Conservation (phyloP, 208 protist genomes). For the Tritrichomonas musculus region DNA sequence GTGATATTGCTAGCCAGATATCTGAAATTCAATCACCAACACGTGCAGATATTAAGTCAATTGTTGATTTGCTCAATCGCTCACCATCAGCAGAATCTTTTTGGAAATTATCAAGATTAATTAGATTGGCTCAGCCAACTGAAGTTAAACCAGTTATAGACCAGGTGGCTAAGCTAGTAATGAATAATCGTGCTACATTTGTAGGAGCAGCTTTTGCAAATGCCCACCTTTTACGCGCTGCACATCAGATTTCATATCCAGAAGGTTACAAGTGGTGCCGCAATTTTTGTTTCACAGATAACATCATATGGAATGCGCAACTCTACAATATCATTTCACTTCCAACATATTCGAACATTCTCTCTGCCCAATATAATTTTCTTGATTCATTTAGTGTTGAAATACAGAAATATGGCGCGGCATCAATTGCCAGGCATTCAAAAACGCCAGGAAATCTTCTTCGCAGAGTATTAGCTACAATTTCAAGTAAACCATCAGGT, state of each 20-base stretch:
- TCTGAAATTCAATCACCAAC: too few species aligned
- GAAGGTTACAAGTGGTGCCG: not conserved
- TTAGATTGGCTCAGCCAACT: not conserved
- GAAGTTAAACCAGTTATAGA: not conserved
- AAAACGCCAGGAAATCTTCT: not conserved
- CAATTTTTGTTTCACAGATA: not conserved
- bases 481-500: not conserved
- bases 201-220: not conserved
- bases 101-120: not conserved
- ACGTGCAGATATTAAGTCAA: too few species aligned
- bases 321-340: constrained; percentile 11
- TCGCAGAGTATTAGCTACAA: constrained; percentile 13
- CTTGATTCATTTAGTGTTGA: not conserved
- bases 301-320: not conserved
- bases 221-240: not conserved
- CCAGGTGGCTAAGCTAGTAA: not conserved
- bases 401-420: not conserved
- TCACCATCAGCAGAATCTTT: not conserved
- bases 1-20: too few species aligned
- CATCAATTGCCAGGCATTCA: not conserved
- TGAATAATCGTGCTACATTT: not conserved
- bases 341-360: not conserved
- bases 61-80: too few species aligned
- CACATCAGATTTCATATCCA: not conserved
- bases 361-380: not conserved